These are phyloP conservation scores for Secale cereale DNA, from an alignment of 176 grass and related monocot genomes.

Conservation along the genomic window DNA sequence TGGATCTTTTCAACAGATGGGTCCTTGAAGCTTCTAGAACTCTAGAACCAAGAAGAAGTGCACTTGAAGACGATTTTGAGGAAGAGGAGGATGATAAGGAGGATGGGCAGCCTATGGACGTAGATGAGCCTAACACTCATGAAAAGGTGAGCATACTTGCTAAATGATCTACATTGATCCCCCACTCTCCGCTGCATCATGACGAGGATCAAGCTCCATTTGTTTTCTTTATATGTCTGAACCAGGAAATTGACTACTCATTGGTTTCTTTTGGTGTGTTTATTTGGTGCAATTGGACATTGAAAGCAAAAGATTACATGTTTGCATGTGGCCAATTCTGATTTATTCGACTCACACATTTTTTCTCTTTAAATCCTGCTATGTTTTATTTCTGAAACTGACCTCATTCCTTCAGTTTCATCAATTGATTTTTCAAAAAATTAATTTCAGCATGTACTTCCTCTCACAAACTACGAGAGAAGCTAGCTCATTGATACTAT, in stretches of 20 bases:
- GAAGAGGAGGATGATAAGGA: constrained; percentile 95
- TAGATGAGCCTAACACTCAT: constrained; percentile 47
- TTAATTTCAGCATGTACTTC: background rate
- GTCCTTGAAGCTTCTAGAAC: constrained; percentile 74
- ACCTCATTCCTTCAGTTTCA: constrained; percentile 1
- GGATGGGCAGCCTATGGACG: constrained; percentile 60
- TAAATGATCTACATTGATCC: background rate
- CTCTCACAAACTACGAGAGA: constrained; percentile 9
- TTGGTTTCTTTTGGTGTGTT: too few relatives aligned
- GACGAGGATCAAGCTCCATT: too few relatives aligned
- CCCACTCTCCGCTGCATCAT: too few relatives aligned
- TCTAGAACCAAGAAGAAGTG: constrained; percentile 90
- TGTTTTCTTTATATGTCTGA: too few relatives aligned
- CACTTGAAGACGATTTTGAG: too few relatives aligned
- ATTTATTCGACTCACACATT: too few relatives aligned
- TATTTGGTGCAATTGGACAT: too few relatives aligned
- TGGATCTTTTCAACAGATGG: constrained; percentile 43
- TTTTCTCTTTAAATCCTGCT: too few relatives aligned
- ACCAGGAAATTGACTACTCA: too few relatives aligned
- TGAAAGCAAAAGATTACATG: too few relatives aligned
- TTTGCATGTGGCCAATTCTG: too few relatives aligned
- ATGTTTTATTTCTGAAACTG: too few relatives aligned
- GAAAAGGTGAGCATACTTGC: constrained; percentile 44
- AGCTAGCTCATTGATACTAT: constrained; percentile 3
- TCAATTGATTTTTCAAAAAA: background rate